Conservation (phyloP, 441 rosid species). For the Oxalis stricta region DNA sequence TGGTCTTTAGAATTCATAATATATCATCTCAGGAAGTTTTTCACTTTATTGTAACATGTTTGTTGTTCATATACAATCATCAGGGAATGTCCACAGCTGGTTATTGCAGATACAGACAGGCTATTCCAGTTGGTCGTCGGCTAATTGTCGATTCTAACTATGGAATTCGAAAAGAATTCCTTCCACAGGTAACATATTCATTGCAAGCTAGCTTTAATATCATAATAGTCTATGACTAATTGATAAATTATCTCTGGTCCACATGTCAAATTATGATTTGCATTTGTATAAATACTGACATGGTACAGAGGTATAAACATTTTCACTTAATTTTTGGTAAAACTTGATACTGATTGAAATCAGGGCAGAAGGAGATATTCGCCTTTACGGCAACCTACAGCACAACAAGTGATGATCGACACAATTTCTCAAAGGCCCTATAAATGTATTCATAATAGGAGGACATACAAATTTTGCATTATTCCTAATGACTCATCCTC, state of each 20-base stretch:
- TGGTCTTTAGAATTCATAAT: too few relatives aligned
- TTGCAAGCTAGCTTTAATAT: not conserved
- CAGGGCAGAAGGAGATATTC: slow-evolving; percentile 69
- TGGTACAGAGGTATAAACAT: too few relatives aligned
- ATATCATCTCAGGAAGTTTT: too few relatives aligned
- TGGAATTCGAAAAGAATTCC: slow-evolving; percentile 65
- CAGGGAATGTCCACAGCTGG: slow-evolving; percentile 70
- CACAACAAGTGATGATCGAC: slow-evolving; percentile 60
- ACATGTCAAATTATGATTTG: too few relatives aligned
- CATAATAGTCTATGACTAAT: not conserved
- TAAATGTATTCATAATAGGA: slow-evolving; percentile 39
- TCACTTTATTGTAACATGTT: not conserved
- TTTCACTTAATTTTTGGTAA: not conserved
- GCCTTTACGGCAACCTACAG: slow-evolving; percentile 61
- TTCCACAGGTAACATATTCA: slow-evolving; percentile 54
- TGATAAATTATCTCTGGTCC: not conserved
- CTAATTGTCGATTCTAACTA: slow-evolving; percentile 47
- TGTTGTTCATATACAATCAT: not conserved
- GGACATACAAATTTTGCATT: slow-evolving; percentile 66
- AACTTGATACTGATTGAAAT: slow-evolving; percentile 11
- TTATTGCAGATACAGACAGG: slow-evolving; percentile 73
- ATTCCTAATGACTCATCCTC: slow-evolving; percentile 65
- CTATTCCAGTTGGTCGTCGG: slow-evolving; percentile 65
- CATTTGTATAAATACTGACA: too few relatives aligned
- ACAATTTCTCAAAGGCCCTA: slow-evolving; percentile 61